These are phyloP conservation scores for Coffea canephora DNA, from an alignment of 257 asterid genomes.

Conservation along the genomic window DNA sequence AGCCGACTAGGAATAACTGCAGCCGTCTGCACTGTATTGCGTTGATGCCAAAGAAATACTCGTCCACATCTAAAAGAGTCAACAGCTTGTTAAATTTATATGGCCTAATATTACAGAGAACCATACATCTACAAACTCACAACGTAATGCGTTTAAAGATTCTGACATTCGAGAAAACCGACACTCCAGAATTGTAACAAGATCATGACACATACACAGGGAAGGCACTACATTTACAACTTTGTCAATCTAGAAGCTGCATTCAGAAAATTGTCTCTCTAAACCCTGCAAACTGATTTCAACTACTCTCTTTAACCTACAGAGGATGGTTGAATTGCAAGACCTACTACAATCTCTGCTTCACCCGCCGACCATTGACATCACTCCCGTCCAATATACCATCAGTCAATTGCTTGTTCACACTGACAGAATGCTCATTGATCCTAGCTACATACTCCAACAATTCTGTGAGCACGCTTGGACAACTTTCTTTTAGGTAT, in stretches of 20 bases:
- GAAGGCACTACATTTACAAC: conserved; percentile 13
- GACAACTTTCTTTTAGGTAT: conserved; percentile 90
- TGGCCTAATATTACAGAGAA: conserved; percentile 2
- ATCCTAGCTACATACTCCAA: conserved; percentile 86
- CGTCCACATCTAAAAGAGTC: neutral
- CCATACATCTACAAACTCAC: conserved; percentile 12
- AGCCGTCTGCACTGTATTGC: neutral
- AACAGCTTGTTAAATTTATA: neutral
- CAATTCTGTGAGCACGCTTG: conserved; percentile 69
- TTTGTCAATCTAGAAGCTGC: conserved; percentile 25
- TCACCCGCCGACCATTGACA: conserved; percentile 81
- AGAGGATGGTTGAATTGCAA: conserved; percentile 5
- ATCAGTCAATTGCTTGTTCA: conserved; percentile 60
- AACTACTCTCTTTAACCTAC: conserved; percentile 17
- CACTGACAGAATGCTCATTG: conserved; percentile 49
- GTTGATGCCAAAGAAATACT: neutral
- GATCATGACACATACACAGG: neutral
- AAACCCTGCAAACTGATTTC: conserved; percentile 21
- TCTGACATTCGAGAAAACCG: neutral
- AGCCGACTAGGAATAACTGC: neutral
- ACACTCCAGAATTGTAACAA: neutral
- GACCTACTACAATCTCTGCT: conserved; percentile 57
- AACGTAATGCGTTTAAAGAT: neutral
- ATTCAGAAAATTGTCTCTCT: conserved; percentile 10
- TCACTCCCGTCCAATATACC: conserved; percentile 67